Conservation (phyloP, 176 grass and related monocot genomes). For the Eleusine indica region DNA sequence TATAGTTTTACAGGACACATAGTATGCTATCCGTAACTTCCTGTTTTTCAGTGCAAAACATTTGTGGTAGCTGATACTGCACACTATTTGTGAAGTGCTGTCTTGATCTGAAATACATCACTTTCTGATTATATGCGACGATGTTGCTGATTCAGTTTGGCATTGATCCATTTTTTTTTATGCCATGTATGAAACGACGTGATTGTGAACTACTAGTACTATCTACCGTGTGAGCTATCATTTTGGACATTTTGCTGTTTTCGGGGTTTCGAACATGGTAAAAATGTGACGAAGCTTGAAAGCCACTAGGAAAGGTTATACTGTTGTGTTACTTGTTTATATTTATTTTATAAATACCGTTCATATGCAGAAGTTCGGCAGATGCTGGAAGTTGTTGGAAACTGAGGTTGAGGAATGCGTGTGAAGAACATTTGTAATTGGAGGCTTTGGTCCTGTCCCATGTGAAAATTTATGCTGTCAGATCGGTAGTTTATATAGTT, state of each 20-base stretch:
- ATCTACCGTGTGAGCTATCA: neutral
- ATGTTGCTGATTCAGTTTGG: neutral
- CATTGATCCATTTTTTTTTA: neutral
- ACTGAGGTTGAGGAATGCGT: neutral
- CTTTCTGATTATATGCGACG: neutral
- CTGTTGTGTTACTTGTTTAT: neutral
- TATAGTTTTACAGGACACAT: slow-evolving; percentile 29
- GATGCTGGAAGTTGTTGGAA: neutral
- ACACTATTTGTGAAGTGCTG: slow-evolving; percentile 15
- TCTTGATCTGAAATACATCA: neutral
- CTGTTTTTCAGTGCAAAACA: slow-evolving; percentile 1
- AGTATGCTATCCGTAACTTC: slow-evolving; percentile 19
- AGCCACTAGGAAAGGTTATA: too few species aligned
- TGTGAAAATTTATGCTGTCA: neutral
- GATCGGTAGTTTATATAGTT: neutral
- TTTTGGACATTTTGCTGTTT: neutral
- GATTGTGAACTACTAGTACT: neutral
- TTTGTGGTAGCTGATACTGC: slow-evolving; percentile 11
- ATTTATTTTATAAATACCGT: neutral
- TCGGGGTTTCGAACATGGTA: neutral
- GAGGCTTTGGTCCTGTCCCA: neutral
- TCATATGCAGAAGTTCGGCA: too few species aligned
- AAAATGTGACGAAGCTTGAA: neutral
- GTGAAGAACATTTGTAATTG: too few species aligned
- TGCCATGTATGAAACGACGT: neutral